Base-by-base conservation (phyloP, 148 eudicot species). In the Beta vulgaris region DNA sequence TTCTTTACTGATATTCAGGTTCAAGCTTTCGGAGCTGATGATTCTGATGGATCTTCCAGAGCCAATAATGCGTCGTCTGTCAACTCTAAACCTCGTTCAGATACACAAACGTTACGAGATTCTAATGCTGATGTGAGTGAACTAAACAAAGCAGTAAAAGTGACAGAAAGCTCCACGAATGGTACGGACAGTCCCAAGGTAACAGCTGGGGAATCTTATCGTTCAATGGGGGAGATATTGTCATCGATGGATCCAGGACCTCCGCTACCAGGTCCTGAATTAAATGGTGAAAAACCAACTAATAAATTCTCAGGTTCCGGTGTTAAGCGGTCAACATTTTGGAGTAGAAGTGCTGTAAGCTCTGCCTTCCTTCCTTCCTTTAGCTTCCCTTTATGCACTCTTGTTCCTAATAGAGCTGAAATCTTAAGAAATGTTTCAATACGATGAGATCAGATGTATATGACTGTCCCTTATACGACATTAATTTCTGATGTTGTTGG, bases 331-430 rank as follows among this genome's bases (percentile, higher is more conserved):
- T 84, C 97, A 55, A 77, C 83, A 26, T 86, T 95, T 83, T 92
- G 93, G 99, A 93, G 92, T 54, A 88, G 93, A 85, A 86, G 79
- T 75, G 77, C 81, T 75, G 99, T 95, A 78, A 92, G 99, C 76
- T 69, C 43, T n/a, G n/a, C n/a, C n/a, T n/a, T n/a, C 67, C 54
- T 55, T 46, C 10, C 61, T 76, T 36, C 46, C 28, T 67, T 1
- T 51, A 12, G 36, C 44, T 60, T 67, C 72, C 55, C 31, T 60
- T 3, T 21, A 61, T 53, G 36, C 49, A 55, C 16, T 57, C 36
- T 65, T 63, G 43, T 28, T 63, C 19, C 46, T 72, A 26, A 34
- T 53, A 19, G 28, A 10, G 26, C n/a, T 62, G 0, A 23, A 19
- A 18, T 25, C 13, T 37, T 13, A 3, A 21, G 6, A 19, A 11